phyloP scores from a whole-genome alignment of 345 rosid species.

The Brassica juncea region DNA sequence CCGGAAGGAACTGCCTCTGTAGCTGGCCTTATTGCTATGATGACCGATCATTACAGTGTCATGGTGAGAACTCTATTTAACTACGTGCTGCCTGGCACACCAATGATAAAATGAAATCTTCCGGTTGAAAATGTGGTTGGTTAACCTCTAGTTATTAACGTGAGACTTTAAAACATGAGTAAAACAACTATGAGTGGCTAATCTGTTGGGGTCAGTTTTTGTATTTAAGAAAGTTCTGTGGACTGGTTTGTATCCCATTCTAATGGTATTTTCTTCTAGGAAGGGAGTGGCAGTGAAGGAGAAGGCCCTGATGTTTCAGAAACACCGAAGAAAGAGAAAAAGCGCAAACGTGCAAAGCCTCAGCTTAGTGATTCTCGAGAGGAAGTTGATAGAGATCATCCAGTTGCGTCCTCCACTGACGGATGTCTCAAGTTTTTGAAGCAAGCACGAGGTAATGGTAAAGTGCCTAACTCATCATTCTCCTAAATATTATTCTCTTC shows the following conservation, averaged over 20 bases:
- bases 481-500: neutral
- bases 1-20: constrained; percentile 97
- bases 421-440: constrained; percentile 84
- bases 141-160: neutral
- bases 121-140: neutral
- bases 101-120: constrained; percentile 5
- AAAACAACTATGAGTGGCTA: neutral
- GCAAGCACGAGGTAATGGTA: constrained; percentile 67
- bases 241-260: constrained; percentile 21
- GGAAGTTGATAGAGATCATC: constrained; percentile 44
- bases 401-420: constrained; percentile 47
- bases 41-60: constrained; percentile 92
- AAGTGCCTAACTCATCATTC: constrained; percentile 8
- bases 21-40: constrained; percentile 95
- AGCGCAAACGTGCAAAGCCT: constrained; percentile 63
- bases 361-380: constrained; percentile 55
- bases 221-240: constrained; percentile 15
- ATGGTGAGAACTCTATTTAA: constrained; percentile 56
- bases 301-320: constrained; percentile 61
- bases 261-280: constrained; percentile 49
- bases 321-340: constrained; percentile 49
- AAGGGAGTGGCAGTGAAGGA: constrained; percentile 73
- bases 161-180: neutral
- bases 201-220: constrained; percentile 24
- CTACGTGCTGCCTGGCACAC: neutral